Evolutionary conservation across 2,329 filamentous ascomycete species (phyloP), one percentile per base, ranked within the genome.

Genomic region (Ilyonectria destructans): DNA sequence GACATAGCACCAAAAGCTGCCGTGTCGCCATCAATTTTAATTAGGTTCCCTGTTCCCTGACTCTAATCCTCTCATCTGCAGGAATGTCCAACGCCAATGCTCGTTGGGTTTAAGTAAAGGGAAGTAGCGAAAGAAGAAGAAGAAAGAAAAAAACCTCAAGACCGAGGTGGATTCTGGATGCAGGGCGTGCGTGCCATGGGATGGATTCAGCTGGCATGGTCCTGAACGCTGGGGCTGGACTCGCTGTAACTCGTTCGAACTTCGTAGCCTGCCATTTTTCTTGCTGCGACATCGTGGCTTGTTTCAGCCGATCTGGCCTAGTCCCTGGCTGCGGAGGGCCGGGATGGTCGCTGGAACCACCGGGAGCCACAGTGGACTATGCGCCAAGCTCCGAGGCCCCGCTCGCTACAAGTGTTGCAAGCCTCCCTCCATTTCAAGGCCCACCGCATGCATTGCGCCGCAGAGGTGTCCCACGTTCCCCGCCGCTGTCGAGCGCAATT

Each of bases 301-400:
- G 74, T 76, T 76, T 76, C 74, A 76, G 72, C 73, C 68, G 62
- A 65, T 62, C 49, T 54, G 57, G 69, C 48, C 62, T 71, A 68
- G 68, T 67, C 67, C 71, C 71, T 75, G 71, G 51, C 72, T 69
- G 69, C 61, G 49, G 67, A 68, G 60, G 58, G 40, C 31, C 33
- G 52, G 40, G 58, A 29, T 31, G 31, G 45, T 58, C 54, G 66
- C 64, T 68, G 70, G 65, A 67, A 70, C 71, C 63, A 60, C 48
- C 23, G 35, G 49, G 62, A 70, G 72, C 72, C 74, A 74, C 74
- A 71, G 52, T 52, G 65, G 71, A 68, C 67, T 71, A 76, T 74
- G 72, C 64, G 58, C 62, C 62, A 67, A 67, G 58, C 40, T 45
- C 43, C 56, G 19, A 29, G 37, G 61, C 45, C 61, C 49, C 61